Conservation (phyloP, 2,329 filamentous ascomycete species). For the Botryotinia narcissicola region DNA sequence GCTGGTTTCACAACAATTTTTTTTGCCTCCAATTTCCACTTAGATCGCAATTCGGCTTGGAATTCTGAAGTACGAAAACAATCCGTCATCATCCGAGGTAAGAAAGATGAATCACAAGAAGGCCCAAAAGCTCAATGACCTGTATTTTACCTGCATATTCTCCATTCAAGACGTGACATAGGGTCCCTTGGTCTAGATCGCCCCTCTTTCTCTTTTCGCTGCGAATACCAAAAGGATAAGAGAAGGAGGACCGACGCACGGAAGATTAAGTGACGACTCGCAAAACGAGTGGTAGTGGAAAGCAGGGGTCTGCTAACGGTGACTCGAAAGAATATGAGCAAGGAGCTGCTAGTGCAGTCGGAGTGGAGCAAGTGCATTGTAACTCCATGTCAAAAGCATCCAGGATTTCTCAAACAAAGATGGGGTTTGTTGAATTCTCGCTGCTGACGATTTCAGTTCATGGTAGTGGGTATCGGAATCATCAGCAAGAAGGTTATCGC, state of each 20-base stretch:
- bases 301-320: background rate
- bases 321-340: no score
- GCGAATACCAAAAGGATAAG: background rate
- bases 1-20: background rate
- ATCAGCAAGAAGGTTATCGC: rapidly evolving
- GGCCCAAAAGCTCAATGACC: background rate
- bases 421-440: background rate
- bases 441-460: background rate
- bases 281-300: background rate
- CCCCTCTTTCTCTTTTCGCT: no score
- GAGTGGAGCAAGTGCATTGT: background rate
- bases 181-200: background rate
- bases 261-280: no score
- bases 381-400: no score
- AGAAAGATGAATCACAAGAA: background rate
- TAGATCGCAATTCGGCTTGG: background rate
- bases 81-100: background rate
- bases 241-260: background rate
- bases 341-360: background rate
- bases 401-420: background rate
- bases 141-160: background rate
- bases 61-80: background rate
- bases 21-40: background rate
- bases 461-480: background rate
- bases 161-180: background rate